These are phyloP conservation scores for Colletotrichum paranaense DNA, from an alignment of 2,329 filamentous ascomycete genomes.

Conservation along the genomic window DNA sequence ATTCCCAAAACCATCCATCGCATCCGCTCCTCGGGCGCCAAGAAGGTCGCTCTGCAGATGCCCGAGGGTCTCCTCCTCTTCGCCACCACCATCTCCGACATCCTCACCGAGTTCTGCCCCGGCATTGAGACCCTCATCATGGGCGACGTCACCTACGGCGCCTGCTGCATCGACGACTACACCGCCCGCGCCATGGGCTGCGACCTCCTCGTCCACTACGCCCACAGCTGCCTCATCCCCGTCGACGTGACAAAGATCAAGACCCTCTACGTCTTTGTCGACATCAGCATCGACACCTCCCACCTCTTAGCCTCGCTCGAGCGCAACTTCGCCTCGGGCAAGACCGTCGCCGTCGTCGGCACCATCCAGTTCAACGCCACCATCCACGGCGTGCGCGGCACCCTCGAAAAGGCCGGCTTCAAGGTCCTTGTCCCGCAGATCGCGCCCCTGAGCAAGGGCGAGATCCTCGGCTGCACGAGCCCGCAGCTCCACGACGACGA, in stretches of 20 bases:
- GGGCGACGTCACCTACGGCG: conserved; percentile 98
- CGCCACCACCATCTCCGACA: conserved; percentile 97
- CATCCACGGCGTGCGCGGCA: conserved; percentile 83
- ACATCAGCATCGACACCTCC: conserved; percentile 92
- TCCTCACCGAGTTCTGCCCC: conserved; percentile 92
- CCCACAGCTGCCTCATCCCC: conserved; percentile 95
- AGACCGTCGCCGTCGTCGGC: conserved; percentile 91
- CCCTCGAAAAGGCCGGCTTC: conserved; percentile 87
- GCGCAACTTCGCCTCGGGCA: conserved; percentile 86
- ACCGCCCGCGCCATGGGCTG: conserved; percentile 94
- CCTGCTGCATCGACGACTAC: conserved; percentile 98
- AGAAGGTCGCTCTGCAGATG: conserved; percentile 93
- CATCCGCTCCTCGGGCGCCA: conserved; percentile 82
- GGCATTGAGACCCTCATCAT: conserved; percentile 95
- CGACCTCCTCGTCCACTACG: conserved; percentile 95
- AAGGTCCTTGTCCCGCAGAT: conserved; percentile 91
- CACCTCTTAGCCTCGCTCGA: conserved; percentile 89
- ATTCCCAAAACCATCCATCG: conserved; percentile 98
- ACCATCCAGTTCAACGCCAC: conserved; percentile 99
- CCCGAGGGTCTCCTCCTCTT: conserved; percentile 95
- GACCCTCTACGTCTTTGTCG: conserved; percentile 97
- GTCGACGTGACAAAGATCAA: conserved; percentile 97
- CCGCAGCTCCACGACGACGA: conserved; percentile 72
- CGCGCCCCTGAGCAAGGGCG: conserved; percentile 89
- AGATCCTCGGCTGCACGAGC: conserved; percentile 97